These are phyloP conservation scores for Clarkia xantiana DNA, from an alignment of 345 rosid species.

Conservation along the genomic window DNA sequence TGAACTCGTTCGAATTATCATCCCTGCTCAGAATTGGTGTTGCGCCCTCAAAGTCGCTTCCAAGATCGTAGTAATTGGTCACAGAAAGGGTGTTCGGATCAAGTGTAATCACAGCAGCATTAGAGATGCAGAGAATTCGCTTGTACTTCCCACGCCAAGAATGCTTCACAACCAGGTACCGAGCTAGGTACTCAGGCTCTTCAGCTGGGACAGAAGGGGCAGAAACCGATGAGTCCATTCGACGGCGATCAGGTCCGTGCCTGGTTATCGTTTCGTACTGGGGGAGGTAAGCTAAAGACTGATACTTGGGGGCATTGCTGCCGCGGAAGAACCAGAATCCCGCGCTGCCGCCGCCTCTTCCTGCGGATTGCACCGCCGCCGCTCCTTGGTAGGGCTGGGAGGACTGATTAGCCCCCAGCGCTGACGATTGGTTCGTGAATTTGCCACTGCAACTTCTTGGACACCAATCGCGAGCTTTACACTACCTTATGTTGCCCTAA, in stretches of 20 bases:
- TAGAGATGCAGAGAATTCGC: conserved; percentile 72
- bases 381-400: conserved; percentile 60
- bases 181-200: conserved; percentile 88
- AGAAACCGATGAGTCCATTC: conserved; percentile 37
- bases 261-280: conserved; percentile 32
- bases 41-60: conserved; percentile 61
- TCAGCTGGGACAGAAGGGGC: conserved; percentile 25
- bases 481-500: conserved; percentile 3
- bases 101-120: conserved; percentile 52
- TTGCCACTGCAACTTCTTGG: conserved; percentile 3
- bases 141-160: conserved; percentile 98
- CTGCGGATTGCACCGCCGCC: conserved; percentile 10
- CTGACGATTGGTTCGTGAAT: conserved; percentile 18
- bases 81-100: conserved; percentile 67
- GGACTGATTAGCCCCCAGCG: conserved; percentile 99
- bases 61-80: conserved; percentile 66
- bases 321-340: conserved; percentile 61
- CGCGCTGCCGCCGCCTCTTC: conserved; percentile 27
- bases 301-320: conserved; percentile 45
- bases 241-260: conserved; percentile 3
- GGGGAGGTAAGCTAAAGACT: conserved; percentile 46
- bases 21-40: conserved; percentile 59
- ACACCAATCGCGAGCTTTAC: no score
- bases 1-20: conserved; percentile 62
- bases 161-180: conserved; percentile 76